Evolutionary conservation across 805 yeast genomes (phyloP).

Genomic region (Saccharomycopsis synnaedendra): DNA sequence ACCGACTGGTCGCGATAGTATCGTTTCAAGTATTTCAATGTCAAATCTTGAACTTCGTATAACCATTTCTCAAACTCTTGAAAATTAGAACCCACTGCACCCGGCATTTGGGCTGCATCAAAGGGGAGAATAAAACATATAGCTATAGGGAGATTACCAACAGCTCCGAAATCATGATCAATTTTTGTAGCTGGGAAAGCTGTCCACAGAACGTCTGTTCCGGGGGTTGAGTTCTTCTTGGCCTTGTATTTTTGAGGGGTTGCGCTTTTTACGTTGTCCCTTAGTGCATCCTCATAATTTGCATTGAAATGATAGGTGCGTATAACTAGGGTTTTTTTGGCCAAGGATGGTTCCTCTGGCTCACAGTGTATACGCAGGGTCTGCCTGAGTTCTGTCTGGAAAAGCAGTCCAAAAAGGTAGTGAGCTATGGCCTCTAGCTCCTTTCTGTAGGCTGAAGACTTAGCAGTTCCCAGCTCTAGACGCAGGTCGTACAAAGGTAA

Average conservation of each 20-base stretch:
- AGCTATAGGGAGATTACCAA: slow-evolving; percentile 15
- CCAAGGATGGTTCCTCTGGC: slow-evolving; percentile 5
- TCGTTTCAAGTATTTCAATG: slow-evolving; percentile 13
- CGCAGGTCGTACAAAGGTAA: slow-evolving; percentile 14
- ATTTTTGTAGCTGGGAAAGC: slow-evolving; percentile 14
- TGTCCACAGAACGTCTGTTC: slow-evolving; percentile 3
- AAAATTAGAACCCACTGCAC: slow-evolving; percentile 14
- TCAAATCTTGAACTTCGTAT: slow-evolving; percentile 15
- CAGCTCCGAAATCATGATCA: slow-evolving; percentile 14
- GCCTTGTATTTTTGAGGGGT: not conserved
- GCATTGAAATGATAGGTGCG: slow-evolving; percentile 17
- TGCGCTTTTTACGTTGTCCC: not conserved
- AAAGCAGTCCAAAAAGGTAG: slow-evolving; percentile 14
- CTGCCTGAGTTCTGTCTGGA: slow-evolving; percentile 12
- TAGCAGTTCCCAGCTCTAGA: slow-evolving; percentile 1
- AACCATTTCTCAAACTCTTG: slow-evolving; percentile 16
- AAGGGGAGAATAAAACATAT: slow-evolving; percentile 15
- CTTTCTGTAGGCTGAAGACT: not conserved
- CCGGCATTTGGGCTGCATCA: slow-evolving; percentile 1
- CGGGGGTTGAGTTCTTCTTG: not conserved
- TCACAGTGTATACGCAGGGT: slow-evolving; percentile 16
- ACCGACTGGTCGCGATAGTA: slow-evolving; percentile 6
- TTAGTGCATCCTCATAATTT: slow-evolving; percentile 9
- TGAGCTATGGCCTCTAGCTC: slow-evolving; percentile 11
- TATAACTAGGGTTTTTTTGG: slow-evolving; percentile 10